Evolutionary conservation across 2,329 filamentous ascomycete species (phyloP).

Genomic region (Fusarium sp.): DNA sequence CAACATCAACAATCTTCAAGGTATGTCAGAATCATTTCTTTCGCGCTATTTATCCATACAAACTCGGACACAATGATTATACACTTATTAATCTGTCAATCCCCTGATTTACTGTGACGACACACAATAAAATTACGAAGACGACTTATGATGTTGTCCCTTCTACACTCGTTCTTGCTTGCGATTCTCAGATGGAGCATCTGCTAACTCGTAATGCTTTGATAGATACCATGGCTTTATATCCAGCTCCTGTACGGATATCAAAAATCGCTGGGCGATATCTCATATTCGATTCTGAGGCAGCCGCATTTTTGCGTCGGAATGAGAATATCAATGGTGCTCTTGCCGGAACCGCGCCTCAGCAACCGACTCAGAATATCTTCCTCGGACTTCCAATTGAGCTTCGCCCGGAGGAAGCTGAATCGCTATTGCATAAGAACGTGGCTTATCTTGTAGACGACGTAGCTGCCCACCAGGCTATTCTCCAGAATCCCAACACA

Average conservation of each 20-base stretch:
- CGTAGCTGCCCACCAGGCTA: constrained; percentile 73
- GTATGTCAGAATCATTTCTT: constrained; percentile 35
- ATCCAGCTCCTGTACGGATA: constrained; percentile 73
- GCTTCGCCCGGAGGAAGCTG: constrained; percentile 90
- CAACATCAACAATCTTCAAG: constrained; percentile 32
- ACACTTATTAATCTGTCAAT: constrained; percentile 69
- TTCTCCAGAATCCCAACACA: constrained; percentile 68
- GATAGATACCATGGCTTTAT: constrained; percentile 41
- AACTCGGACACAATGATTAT: constrained; percentile 60
- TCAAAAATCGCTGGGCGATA: constrained; percentile 84
- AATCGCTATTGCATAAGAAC: constrained; percentile 80
- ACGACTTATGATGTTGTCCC: constrained; percentile 57
- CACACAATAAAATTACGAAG: constrained; percentile 58
- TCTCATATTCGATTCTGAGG: constrained; percentile 88
- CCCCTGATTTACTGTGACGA: constrained; percentile 65
- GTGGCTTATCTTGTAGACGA: constrained; percentile 87
- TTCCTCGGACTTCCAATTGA: constrained; percentile 91
- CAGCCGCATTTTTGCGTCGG: constrained; percentile 81
- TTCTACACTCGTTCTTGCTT: constrained; percentile 12
- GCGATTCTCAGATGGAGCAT: constrained; percentile 14
- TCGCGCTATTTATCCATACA: constrained; percentile 8
- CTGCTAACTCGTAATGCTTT: constrained; percentile 37
- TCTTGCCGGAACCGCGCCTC: constrained; percentile 87
- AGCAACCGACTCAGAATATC: constrained; percentile 93
- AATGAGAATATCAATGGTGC: constrained; percentile 87